Base-by-base conservation (phyloP, 2,329 filamentous ascomycete genomes). In the Aspergillus sp. region DNA sequence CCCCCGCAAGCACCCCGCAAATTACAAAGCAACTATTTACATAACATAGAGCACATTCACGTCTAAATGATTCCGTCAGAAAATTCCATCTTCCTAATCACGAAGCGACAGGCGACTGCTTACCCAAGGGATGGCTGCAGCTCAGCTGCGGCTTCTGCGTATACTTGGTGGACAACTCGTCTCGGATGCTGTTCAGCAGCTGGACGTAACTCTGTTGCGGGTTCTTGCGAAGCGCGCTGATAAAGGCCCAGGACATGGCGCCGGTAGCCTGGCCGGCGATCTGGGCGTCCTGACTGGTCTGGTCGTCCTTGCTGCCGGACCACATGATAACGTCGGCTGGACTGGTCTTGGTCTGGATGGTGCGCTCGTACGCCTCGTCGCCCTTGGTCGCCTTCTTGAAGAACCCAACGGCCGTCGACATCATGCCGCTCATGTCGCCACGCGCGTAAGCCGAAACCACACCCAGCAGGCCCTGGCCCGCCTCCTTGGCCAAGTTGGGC, bases 191-290 rank as follows among this genome's bases (percentile, higher is more conserved):
- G 83, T 97, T 98, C 67, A 99, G 85, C 60, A 99, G 82, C 81
- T 97, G 89, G 54, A 98, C 91, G 73, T 99, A 99, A 79, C 90
- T 97, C 81, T 98, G 95, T 74, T 96, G 89, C 0, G 92, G 92
- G 73, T 96, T 96, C 81, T 93, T 92, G 82, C 91, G 93, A 72
- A 98, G 84, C 19, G 93, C 89, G 1, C 85, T 88, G 76, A 99
- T 95, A 76, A 99, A 99, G 2, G 95, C 95, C 87, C 91, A 97
- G 3, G 92, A 97, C 95, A 99, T 98, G 76, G 95, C 95, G 58
- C 95, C 95, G 0, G 95, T 99, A 36, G 95, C 94, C 79, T 97
- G 85, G 59, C 91, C 88, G 47, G 85, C 87, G 67, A 98, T 97
- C 28, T 88, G 91, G 12, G 95, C 93, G 76, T 99, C 95, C 79